Base-by-base conservation (phyloP, 169 alveolate genomes). In the Eimeria sp. region DNA sequence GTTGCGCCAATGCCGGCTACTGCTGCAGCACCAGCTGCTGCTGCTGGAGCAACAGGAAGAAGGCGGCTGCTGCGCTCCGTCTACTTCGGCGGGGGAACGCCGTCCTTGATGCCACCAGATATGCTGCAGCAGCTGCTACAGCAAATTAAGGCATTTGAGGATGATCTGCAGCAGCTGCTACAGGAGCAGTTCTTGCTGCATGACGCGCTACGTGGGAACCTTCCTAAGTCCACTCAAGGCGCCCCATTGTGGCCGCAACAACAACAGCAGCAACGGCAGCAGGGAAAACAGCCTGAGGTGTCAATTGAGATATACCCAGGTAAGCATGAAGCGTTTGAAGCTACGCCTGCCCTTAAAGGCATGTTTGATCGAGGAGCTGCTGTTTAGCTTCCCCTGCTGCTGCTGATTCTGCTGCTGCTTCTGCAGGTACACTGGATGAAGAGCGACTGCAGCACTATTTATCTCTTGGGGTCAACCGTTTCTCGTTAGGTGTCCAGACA, bases 281-380 rank as follows among this genome's bases (percentile, higher is more conserved):
- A 57, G n/a, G 73, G 0, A n/a, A 49, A 82, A 49, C 47, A 51
- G 72, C 90, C 90, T 22, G 92, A 84, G 92, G 78, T 84, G 67
- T 84, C 92, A 30, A 84, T 84, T 14, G 92, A 84, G 78, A 84
- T 84, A 40, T 54, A 84, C 78, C 92, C 92, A 84, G 92, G 90
- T 82, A 49, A 30, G 7, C 14, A 45, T 27, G 47, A 80, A 27
- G 3, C 54, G 22, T 5, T 47, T 82, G 65, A 70, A 51, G 63
- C 90, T 47, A 16, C 25, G 9, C 4, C 70, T 11, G 13, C 43
- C 34, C 4, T 40, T 75, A 16, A 11, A 34, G 27, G 57, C 5
- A 3, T 20, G 5, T n/a, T 3, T 70, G 78, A 0, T 70, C 87
- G 27, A 13, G 65, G 9, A 0, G 58, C 30, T 76, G 87, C 65